Conservation (phyloP, 257 asterid species). For the Solanum gandarillasii region DNA sequence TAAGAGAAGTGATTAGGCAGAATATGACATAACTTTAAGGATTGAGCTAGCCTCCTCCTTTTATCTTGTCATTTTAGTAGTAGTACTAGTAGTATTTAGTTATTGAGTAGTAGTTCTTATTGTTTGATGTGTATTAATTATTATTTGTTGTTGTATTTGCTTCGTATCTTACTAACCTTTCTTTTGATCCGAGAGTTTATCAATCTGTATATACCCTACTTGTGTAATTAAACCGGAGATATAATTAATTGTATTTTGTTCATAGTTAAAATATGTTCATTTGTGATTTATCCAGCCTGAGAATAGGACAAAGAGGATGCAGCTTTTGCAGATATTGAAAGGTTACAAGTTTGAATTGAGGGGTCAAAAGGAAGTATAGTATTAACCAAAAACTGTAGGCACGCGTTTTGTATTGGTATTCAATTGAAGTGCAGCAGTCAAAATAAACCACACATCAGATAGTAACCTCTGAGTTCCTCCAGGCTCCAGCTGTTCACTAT, state of each 20-base stretch:
- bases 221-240: neutral
- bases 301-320: neutral
- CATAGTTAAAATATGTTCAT: neutral
- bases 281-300: neutral
- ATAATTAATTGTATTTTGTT: neutral
- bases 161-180: neutral
- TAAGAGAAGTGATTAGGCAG: too few species aligned
- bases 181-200: neutral
- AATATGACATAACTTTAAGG: too few species aligned
- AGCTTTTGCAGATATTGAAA: neutral
- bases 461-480: neutral
- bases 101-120: neutral
- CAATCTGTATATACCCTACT: neutral
- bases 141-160: neutral
- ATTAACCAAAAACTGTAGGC: neutral
- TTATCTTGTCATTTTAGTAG: neutral
- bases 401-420: neutral
- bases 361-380: neutral
- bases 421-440: neutral
- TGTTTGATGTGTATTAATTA: too few species aligned
- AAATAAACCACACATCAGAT: neutral
- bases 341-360: neutral
- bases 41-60: neutral
- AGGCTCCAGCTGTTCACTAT: neutral
- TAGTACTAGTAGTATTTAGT: neutral